phyloP scores from a whole-genome alignment of 2,329 filamentous ascomycete genomes.

The Alternaria novae-zelandiae region DNA sequence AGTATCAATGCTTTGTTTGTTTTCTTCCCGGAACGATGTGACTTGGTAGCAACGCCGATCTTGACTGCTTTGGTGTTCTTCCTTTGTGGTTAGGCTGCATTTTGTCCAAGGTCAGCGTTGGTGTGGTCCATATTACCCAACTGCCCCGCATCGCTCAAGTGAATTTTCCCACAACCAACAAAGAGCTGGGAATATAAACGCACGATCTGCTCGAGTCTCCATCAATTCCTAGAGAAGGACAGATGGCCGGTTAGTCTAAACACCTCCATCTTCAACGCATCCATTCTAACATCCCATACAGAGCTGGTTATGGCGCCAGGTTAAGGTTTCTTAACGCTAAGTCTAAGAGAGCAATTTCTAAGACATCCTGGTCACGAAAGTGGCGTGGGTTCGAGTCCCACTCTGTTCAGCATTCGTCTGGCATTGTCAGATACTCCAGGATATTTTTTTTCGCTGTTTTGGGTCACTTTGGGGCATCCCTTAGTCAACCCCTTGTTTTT shows the following conservation, averaged over 20 bases:
- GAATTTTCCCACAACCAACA: background rate
- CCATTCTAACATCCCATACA: background rate
- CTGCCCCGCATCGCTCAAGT: background rate
- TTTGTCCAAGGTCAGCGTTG: background rate
- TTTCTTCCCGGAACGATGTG: background rate
- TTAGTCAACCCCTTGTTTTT: too few relatives aligned
- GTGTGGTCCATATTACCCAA: background rate
- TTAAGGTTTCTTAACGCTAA: conserved; percentile 40
- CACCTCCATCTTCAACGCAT: background rate
- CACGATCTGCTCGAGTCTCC: background rate
- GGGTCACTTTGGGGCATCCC: too few relatives aligned
- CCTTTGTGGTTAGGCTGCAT: background rate
- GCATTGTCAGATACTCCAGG: conserved; percentile 23
- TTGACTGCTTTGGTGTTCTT: background rate
- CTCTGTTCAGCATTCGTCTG: conserved; percentile 47
- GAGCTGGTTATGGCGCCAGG: conserved; percentile 47
- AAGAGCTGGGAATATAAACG: background rate
- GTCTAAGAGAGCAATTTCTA: conserved; percentile 19
- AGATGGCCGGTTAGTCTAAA: background rate
- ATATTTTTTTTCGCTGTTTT: conserved; percentile 22
- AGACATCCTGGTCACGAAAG: conserved; percentile 48
- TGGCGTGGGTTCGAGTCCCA: conserved; percentile 42
- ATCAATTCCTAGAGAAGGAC: background rate
- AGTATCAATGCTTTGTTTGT: background rate
- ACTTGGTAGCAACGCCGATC: background rate